Conservation (phyloP, 2,329 filamentous ascomycete species). For the Penicillium carneum region DNA sequence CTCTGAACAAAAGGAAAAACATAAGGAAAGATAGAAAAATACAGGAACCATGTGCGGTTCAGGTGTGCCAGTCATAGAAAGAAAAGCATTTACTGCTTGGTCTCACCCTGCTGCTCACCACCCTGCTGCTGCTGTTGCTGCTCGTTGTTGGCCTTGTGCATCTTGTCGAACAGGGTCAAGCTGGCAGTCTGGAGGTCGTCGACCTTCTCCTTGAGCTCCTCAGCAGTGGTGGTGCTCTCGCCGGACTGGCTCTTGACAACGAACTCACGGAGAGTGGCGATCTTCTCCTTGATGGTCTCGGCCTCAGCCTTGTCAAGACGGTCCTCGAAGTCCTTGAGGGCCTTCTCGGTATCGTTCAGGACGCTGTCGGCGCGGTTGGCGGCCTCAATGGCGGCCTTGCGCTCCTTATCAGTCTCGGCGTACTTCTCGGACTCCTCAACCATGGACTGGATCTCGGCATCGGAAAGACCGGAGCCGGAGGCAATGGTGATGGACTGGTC, state of each 20-base stretch:
- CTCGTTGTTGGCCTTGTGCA: slow-evolving; percentile 92
- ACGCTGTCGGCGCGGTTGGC: slow-evolving; percentile 97
- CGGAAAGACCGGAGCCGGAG: slow-evolving; percentile 94
- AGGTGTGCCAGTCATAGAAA: slow-evolving; percentile 48
- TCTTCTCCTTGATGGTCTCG: slow-evolving; percentile 93
- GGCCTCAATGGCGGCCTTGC: slow-evolving; percentile 91
- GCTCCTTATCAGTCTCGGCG: slow-evolving; percentile 92
- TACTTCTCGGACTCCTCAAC: slow-evolving; percentile 98
- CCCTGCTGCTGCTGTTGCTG: slow-evolving; percentile 62
- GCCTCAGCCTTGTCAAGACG: slow-evolving; percentile 96
- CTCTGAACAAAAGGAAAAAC: slow-evolving; percentile 37
- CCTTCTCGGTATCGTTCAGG: slow-evolving; percentile 97
- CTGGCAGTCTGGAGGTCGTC: slow-evolving; percentile 96
- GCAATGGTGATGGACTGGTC: slow-evolving; percentile 99
- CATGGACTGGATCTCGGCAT: slow-evolving; percentile 95
- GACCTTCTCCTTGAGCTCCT: slow-evolving; percentile 97
- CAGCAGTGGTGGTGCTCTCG: slow-evolving; percentile 82
- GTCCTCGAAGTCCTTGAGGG: slow-evolving; percentile 93
- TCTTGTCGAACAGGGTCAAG: slow-evolving; percentile 98
- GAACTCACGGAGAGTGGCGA: slow-evolving; percentile 81
- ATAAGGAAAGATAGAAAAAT: slow-evolving; percentile 37
- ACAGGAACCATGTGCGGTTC: slow-evolving; percentile 35
- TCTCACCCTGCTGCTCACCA: slow-evolving; percentile 63
- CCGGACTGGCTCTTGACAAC: slow-evolving; percentile 93
- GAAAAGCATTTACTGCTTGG: slow-evolving; percentile 62